Evolutionary conservation across 257 asterid species (phyloP), one percentile per base, ranked within the genome.

Genomic region (Anisodus acutangulus): DNA sequence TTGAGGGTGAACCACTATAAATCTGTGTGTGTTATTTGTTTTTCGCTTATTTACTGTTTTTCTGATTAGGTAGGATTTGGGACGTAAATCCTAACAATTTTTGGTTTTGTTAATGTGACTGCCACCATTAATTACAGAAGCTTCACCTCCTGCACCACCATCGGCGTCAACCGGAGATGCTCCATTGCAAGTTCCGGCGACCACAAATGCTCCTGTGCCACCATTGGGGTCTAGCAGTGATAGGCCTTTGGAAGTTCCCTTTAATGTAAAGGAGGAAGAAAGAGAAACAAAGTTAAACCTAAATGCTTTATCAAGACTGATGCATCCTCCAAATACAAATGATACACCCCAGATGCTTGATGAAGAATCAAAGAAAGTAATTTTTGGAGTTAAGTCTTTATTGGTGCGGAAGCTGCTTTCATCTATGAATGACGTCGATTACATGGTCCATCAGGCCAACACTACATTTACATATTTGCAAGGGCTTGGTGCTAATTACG

Each of bases 281-380:
- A 22, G 41, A 51, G 81, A 76, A 11, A 22, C 45, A 1, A 76
- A 76, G 81, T 76, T 76, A 22, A 76, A 76, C 45, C 17, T 49
- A 22, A 76, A 51, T 76, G 62, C 81, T 51, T 22, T 51, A 12
- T 76, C 35, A 51, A 76, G 63, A 76, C 81, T 76, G 45, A 51
- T 12, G 63, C 31, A 49, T 49, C 81, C 47, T 45, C 60, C 63
- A 51, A 76, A 26, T 10, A 11, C 43, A 47, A 49, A 49, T n/a
- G 12, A 1, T 1, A 22, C 39, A 54, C 43, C 60, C 19, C 2
- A 74, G 41, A 74, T 49, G 12, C 45, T 19, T 22, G 81, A 74
- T 0, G 81, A 74, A 49, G 57, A 74, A 49, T 22, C 11, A 19
- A 74, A 74, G 60, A 49, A 19, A 26, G 57, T 74, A 3, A 49